These are phyloP conservation scores for Mrakia frigida DNA, from an alignment of 768 basidiomycete genomes.

Conservation along the genomic window DNA sequence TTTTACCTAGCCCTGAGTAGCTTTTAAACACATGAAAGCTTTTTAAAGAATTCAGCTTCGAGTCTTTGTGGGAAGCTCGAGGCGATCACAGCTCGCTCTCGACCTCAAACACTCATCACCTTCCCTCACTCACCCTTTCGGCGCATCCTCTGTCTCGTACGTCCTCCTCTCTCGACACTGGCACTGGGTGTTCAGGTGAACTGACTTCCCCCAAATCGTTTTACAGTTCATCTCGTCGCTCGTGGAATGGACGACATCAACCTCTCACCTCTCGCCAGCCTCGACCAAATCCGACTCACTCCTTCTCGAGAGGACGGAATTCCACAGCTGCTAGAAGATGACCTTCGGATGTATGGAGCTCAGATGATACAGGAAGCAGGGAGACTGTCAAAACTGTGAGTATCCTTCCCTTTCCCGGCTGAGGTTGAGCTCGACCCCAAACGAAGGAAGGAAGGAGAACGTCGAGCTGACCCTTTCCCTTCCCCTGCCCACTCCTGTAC, in stretches of 20 bases:
- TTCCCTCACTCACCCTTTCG: too few species aligned
- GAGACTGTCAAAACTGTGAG: constrained; percentile 80
- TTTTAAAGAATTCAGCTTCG: too few species aligned
- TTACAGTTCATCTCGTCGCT: too few species aligned
- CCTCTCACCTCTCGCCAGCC: constrained; percentile 76
- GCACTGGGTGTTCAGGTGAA: too few species aligned
- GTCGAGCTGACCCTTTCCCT: constrained; percentile 3
- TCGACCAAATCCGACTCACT: constrained; percentile 67
- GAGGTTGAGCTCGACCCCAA: background rate
- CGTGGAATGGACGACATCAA: constrained; percentile 37
- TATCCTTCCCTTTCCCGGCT: constrained; percentile 1
- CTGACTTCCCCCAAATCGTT: too few species aligned
- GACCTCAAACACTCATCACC: too few species aligned
- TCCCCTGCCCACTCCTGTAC: background rate
- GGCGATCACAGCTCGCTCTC: too few species aligned
- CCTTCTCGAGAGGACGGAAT: constrained; percentile 81
- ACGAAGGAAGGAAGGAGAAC: background rate
- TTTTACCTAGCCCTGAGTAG: too few species aligned
- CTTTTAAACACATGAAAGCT: too few species aligned
- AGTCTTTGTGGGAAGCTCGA: too few species aligned
- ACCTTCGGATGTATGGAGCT: constrained; percentile 83
- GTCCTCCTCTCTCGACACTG: too few species aligned
- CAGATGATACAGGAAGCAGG: constrained; percentile 95
- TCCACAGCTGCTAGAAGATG: constrained; percentile 73
- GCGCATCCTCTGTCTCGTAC: too few species aligned